Evolutionary conservation across 2,329 filamentous ascomycete genomes (phyloP), one percentile per base, ranked within the genome.

Genomic region (Arthroderma sp.): DNA sequence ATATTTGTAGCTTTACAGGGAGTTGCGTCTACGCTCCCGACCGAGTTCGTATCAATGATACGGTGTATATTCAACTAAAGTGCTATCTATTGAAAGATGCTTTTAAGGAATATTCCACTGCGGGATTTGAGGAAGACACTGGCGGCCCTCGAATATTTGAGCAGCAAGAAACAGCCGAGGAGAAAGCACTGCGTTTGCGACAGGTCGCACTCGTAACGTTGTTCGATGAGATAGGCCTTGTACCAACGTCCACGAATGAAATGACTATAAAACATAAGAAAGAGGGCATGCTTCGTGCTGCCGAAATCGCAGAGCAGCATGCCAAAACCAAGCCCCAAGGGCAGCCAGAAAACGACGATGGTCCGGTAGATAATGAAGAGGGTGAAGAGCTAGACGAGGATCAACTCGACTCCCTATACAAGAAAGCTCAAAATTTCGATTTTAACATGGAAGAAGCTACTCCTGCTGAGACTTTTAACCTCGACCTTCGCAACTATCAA

Each of bases 341-440:
- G 41, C 56, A 57, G 39, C 66, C 70, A 46, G 59, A 65, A 31
- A 48, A 57, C 9, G 60, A 63, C 9, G 66, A 66, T 8, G 71
- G 69, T 1, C 70, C 71, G 0, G 74, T 77, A 4, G 84, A 82
- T 29, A 68, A 78, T 0, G 88, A 95, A 53, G 88, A 95, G 32
- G 87, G 87, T 2, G 76, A 88, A 54, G 88, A 96, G 63, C 73
- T 98, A 0, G 87, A 96, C 58, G 86, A 96, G 61, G 88, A 94
- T 55, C 91, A 98, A 59, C 80, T 98, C 3, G 91, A 98, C 60
- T 79, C 84, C 0, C 66, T 98, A 1, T 98, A 98, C 64, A 86
- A 83, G 57, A 98, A 98, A 59, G 91, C 91, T 0, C 91, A 98
- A 58, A 88, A 86, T 0, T 96, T 96, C 56, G 91, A 98, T 61